phyloP scores from a whole-genome alignment of 2,329 filamentous ascomycete genomes.

The Sarocladium brachiariae region DNA sequence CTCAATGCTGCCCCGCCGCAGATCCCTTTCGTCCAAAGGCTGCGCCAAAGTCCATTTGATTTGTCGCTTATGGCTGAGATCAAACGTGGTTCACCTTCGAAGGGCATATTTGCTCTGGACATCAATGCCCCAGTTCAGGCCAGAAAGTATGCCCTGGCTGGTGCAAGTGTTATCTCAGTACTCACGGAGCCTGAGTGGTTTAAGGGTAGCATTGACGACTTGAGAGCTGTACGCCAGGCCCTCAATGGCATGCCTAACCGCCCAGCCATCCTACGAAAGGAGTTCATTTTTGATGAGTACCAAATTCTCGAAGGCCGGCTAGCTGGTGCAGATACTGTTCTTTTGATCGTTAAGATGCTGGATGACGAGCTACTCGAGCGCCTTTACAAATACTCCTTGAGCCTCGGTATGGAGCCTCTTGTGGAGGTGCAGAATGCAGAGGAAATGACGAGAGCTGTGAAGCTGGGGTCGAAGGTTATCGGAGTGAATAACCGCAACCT shows the following conservation, averaged over 20 bases:
- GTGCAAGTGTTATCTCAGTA: constrained; percentile 96
- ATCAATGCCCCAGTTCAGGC: constrained; percentile 88
- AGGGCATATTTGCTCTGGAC: constrained; percentile 84
- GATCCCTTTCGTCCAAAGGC: constrained; percentile 69
- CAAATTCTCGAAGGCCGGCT: constrained; percentile 92
- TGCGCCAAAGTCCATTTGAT: constrained; percentile 77
- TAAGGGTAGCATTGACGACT: constrained; percentile 93
- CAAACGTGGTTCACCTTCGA: constrained; percentile 92
- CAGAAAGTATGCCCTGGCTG: constrained; percentile 83
- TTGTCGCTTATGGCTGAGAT: constrained; percentile 96
- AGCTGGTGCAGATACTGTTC: constrained; percentile 86
- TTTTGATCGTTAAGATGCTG: constrained; percentile 98
- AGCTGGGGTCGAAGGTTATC: constrained; percentile 82
- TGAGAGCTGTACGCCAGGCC: constrained; percentile 79
- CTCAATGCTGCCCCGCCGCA: constrained; percentile 79
- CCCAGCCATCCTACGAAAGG: constrained; percentile 86
- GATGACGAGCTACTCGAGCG: constrained; percentile 64
- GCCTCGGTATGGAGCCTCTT: constrained; percentile 91
- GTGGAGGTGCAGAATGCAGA: constrained; percentile 94
- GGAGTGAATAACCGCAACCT: constrained; percentile 97
- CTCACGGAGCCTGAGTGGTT: constrained; percentile 98
- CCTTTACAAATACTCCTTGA: constrained; percentile 82
- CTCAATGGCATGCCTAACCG: constrained; percentile 88
- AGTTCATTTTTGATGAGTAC: constrained; percentile 97
- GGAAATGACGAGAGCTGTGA: constrained; percentile 84